Evolutionary conservation across 108 stramenopile genomes (phyloP), one percentile per base, ranked within the genome.

Genomic region (Cyclotella choctawhatcheeana): DNA sequence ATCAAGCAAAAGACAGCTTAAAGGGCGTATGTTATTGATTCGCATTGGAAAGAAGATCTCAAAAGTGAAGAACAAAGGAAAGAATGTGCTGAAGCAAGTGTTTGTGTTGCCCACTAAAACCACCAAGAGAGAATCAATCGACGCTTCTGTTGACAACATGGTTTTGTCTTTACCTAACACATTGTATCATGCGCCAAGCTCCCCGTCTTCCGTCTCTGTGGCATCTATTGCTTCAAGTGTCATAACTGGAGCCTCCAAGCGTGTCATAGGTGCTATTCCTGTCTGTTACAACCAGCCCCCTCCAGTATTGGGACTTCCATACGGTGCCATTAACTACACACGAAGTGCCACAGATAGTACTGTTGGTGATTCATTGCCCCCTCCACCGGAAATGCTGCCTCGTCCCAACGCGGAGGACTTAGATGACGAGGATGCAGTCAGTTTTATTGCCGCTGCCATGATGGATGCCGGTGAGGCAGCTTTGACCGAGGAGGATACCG

Each of bases 391-490:
- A 53, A 56, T 33, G 18, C 26, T 22, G 25, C 47, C 30, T 6
- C 26, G n/a, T 55, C 43, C 5, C 25, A 12, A 1, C n/a, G n/a
- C n/a, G 58, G 22, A 29, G 1, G 18, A 3, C 37, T 45, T 21
- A 34, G 12, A 26, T 21, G 69, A 78, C 5, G 69, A 78, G 10
- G 77, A 78, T 50, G 65, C 64, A 1, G 56, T 78, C 16, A 78
- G 77, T 60, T 67, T 53, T 31, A 62, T 78, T 56, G 77, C 77
- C 24, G 65, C 69, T 30, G 77, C 77, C 13, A 78, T 78, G 68
- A n/a, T n/a, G n/a, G n/a, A n/a, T n/a, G n/a, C n/a, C n/a, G 51
- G 20, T n/a, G 2, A 52, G 8, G 51, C n/a, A 58, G 24, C 3
- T 20, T 31, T 48, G 7, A 29, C 26, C 18, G 27, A 48, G 18